A percentile compares a stretch with the other conserved stretches of the same genome.
These are phyloP conservation scores for Alternaria dauci DNA, from an alignment of 2,329 filamentous ascomycete genomes.

Conservation along the genomic window DNA sequence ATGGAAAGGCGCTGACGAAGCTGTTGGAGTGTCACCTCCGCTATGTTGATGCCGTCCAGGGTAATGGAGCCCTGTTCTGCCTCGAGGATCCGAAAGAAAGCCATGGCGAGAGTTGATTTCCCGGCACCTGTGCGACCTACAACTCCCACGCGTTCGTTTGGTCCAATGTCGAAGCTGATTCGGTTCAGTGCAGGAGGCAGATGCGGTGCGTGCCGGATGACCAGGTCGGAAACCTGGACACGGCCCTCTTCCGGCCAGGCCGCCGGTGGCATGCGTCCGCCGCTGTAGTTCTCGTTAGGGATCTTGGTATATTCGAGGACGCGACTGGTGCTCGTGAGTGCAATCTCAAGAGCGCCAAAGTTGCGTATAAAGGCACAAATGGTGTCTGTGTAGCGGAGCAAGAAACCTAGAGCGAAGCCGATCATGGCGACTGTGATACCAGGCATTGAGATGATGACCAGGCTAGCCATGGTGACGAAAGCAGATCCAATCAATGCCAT, in stretches of 20 bases:
- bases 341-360: background rate
- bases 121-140: conserved; percentile 62
- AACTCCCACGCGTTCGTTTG: conserved; percentile 30
- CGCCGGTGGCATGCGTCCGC: background rate
- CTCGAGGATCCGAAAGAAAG: conserved; percentile 53
- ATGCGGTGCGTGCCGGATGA: conserved; percentile 18
- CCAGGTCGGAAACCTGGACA: background rate
- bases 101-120: conserved; percentile 56
- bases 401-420: background rate
- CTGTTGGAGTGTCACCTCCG: conserved; percentile 48
- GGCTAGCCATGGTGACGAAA: background rate
- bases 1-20: conserved; percentile 55
- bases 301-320: background rate
- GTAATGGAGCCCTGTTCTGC: conserved; percentile 50
- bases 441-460: background rate
- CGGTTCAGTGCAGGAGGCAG: conserved; percentile 7
- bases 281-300: background rate
- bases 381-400: background rate
- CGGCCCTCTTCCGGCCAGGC: background rate
- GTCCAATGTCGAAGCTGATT: background rate
- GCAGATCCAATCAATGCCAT: background rate
- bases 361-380: background rate
- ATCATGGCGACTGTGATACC: background rate
- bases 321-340: background rate
- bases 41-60: conserved; percentile 59